Percentiles rank a stretch among this genome's conserved stretches.
phyloP scores from a whole-genome alignment of 2,329 filamentous ascomycete genomes.

The Blastomyces emzantsi region DNA sequence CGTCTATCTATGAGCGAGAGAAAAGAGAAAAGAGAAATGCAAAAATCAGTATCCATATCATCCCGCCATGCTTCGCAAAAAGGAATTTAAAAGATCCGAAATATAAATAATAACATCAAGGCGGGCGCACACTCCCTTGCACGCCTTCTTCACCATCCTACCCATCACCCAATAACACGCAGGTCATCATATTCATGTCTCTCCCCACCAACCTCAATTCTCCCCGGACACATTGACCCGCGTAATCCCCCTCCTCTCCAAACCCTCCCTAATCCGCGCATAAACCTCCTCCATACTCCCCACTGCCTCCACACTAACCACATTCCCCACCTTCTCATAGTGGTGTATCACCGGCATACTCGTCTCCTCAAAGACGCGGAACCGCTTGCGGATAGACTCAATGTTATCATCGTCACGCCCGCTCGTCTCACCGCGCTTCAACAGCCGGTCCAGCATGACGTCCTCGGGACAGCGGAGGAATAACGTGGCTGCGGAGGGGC shows the following conservation, averaged over 20 bases:
- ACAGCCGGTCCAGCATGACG: conserved; percentile 72
- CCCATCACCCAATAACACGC: not conserved
- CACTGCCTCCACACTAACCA: conserved; percentile 71
- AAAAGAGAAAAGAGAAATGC: not conserved
- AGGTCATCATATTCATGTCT: not conserved
- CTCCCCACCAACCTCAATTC: not conserved
- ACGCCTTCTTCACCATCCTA: not conserved
- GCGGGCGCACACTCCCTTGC: not conserved
- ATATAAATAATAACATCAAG: conserved; percentile 4
- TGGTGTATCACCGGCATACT: conserved; percentile 95
- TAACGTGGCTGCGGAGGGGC: conserved; percentile 71
- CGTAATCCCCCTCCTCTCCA: conserved; percentile 37
- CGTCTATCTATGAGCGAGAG: not conserved
- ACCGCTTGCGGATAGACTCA: conserved; percentile 93
- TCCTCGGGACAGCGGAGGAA: conserved; percentile 92
- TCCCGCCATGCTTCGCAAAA: not conserved
- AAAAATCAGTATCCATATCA: not conserved
- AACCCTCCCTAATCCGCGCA: conserved; percentile 41
- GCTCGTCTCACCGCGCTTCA: conserved; percentile 87
- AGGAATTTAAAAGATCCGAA: conserved; percentile 7
- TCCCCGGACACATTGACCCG: conserved; percentile 15
- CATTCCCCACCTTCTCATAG: conserved; percentile 65
- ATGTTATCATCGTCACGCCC: conserved; percentile 89
- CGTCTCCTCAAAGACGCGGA: conserved; percentile 86
- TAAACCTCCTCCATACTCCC: conserved; percentile 58